phyloP scores from a whole-genome alignment of 164 flowering plant genomes.

The Akebia trifoliata region DNA sequence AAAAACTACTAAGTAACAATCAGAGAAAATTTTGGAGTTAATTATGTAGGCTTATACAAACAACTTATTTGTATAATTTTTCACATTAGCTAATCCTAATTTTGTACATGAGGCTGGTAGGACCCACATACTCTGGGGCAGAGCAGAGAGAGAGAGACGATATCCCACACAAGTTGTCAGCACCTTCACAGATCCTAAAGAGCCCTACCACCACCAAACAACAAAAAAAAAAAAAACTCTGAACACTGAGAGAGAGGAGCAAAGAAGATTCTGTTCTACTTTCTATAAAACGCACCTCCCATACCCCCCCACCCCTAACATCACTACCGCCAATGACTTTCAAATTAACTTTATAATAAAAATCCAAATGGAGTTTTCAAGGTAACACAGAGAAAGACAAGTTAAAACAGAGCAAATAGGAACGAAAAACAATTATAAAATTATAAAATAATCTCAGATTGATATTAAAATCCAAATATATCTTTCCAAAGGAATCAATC shows the following conservation, averaged over 20 bases:
- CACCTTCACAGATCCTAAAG: neutral
- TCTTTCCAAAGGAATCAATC: conserved; percentile 35
- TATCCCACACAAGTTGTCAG: conserved; percentile 1
- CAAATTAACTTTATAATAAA: conserved; percentile 7
- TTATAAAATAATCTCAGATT: conserved; percentile 5
- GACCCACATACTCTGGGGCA: neutral
- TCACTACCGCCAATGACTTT: conserved; percentile 56
- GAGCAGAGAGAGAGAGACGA: neutral
- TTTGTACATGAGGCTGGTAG: too few relatives aligned
- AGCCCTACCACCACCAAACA: conserved; percentile 10
- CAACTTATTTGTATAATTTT: too few relatives aligned
- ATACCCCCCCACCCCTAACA: conserved; percentile 33
- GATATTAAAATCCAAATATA: conserved; percentile 13
- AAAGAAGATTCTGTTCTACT: conserved; percentile 88
- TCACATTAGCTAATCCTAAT: too few relatives aligned
- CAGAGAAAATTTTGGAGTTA: too few relatives aligned
- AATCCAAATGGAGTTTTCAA: conserved; percentile 7
- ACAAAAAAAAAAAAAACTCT: conserved; percentile 1
- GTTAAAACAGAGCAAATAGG: too few relatives aligned
- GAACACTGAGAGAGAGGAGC: conserved; percentile 20
- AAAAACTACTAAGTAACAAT: too few relatives aligned
- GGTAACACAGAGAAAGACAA: neutral
- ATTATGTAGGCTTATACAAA: too few relatives aligned
- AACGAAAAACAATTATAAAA: too few relatives aligned
- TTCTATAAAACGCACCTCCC: conserved; percentile 33